These are phyloP conservation scores for Prosopis cineraria DNA, from an alignment of 306 rosid species.

Conservation along the genomic window DNA sequence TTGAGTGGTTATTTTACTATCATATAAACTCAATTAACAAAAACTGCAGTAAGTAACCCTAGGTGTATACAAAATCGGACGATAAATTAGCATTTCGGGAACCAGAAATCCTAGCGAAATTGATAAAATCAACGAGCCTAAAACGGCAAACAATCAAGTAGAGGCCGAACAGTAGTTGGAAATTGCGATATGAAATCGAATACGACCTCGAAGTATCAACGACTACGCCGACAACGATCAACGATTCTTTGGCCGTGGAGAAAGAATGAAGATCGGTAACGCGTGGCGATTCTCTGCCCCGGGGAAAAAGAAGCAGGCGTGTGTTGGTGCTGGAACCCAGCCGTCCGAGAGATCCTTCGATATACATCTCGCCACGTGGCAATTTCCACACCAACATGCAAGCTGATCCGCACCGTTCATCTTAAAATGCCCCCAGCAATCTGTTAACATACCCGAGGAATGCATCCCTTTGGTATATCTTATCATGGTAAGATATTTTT, in stretches of 20 bases:
- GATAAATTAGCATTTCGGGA: neutral
- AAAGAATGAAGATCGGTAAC: slow-evolving; percentile 28
- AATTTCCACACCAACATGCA: neutral
- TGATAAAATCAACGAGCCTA: slow-evolving; percentile 10
- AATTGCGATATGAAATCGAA: neutral
- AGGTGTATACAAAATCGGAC: neutral
- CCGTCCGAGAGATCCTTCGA: slow-evolving; percentile 1
- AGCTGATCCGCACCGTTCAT: neutral
- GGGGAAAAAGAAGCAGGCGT: neutral
- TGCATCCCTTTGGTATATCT: no score
- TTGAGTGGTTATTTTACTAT: slow-evolving; percentile 10
- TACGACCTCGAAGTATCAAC: neutral
- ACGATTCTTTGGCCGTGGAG: slow-evolving; percentile 9
- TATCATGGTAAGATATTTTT: no score
- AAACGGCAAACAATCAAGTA: neutral
- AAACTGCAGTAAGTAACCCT: slow-evolving; percentile 14
- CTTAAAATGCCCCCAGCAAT: neutral
- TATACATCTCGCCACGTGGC: neutral
- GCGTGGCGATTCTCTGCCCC: neutral
- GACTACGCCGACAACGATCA: slow-evolving; percentile 9
- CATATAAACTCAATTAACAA: slow-evolving; percentile 32
- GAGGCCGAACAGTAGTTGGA: neutral
- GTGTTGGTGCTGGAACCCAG: neutral
- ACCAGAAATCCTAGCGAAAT: neutral
- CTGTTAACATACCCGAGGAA: neutral